phyloP scores from a whole-genome alignment of 495 filamentous ascomycete genomes.

The Penicillium canariense region DNA sequence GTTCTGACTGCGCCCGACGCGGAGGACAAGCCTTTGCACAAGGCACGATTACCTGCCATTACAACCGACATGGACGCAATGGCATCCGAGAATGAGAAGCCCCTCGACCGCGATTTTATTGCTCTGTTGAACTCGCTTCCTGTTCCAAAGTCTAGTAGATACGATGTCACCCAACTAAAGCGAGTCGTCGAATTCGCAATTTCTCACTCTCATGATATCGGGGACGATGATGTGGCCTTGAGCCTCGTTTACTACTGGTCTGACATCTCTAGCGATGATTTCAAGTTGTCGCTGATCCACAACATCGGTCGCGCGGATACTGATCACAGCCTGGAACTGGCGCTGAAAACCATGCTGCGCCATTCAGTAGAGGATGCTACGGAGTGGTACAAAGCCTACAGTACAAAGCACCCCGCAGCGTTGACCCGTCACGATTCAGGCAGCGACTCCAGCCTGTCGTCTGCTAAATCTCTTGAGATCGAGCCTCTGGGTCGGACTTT shows the following conservation, averaged over 20 bases:
- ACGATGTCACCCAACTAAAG: constrained; percentile 16
- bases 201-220: neutral
- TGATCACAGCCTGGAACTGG: constrained; percentile 10
- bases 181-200: constrained; percentile 14
- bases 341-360: constrained; percentile 14
- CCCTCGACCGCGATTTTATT: constrained; percentile 10
- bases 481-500: constrained; percentile 25
- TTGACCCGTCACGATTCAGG: constrained; percentile 24
- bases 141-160: constrained; percentile 10
- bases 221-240: constrained; percentile 10
- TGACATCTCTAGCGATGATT: constrained; percentile 15
- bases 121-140: constrained; percentile 15
- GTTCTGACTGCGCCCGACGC: constrained; percentile 1
- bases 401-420: neutral
- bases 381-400: constrained; percentile 15
- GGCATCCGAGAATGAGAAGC: neutral
- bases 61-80: neutral
- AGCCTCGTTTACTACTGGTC: constrained; percentile 25
- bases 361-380: constrained; percentile 13
- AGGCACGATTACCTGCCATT: constrained; percentile 2
- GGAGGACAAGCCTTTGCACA: constrained; percentile 1
- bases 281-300: constrained; percentile 22
- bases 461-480: constrained; percentile 34
- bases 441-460: constrained; percentile 46
- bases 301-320: constrained; percentile 9